Conservation (phyloP, 202 grass and related monocot species). For the Eragrostis tef region DNA sequence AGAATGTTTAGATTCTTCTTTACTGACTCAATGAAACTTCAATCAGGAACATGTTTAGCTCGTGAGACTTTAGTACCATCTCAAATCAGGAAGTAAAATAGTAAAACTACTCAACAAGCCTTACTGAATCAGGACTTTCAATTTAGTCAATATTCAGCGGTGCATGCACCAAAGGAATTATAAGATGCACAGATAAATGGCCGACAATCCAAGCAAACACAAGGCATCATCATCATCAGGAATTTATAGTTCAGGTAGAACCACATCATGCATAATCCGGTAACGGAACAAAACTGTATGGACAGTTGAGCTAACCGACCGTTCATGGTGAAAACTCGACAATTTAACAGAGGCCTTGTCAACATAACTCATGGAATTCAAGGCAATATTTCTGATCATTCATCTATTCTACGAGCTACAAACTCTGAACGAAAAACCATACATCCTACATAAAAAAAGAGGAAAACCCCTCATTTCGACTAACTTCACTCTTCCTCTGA, state of each 20-base stretch:
- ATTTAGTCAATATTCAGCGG: not conserved
- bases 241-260: not conserved
- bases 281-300: conserved; percentile 37
- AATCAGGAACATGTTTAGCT: not conserved
- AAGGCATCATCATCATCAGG: not conserved
- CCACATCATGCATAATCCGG: not conserved
- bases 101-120: not conserved
- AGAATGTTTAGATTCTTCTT: too few species aligned
- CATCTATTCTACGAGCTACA: conserved; percentile 35
- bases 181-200: not conserved
- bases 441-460: conserved; percentile 29
- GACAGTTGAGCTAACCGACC: conserved; percentile 28
- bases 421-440: conserved; percentile 21
- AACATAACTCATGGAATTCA: conserved; percentile 16
- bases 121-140: not conserved
- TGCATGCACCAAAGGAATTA: not conserved
- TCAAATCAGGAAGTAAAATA: not conserved
- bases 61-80: not conserved
- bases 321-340: conserved; percentile 18
- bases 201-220: not conserved
- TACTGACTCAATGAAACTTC: not conserved
- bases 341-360: conserved; percentile 15
- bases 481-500: conserved; percentile 28
- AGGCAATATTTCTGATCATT: conserved; percentile 21
- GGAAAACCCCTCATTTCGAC: conserved; percentile 5